Percentiles rank a stretch among this genome's conserved stretches.
Evolutionary conservation across 78 protist genomes (phyloP).

Genomic region (Cavenderia fasciculata): DNA sequence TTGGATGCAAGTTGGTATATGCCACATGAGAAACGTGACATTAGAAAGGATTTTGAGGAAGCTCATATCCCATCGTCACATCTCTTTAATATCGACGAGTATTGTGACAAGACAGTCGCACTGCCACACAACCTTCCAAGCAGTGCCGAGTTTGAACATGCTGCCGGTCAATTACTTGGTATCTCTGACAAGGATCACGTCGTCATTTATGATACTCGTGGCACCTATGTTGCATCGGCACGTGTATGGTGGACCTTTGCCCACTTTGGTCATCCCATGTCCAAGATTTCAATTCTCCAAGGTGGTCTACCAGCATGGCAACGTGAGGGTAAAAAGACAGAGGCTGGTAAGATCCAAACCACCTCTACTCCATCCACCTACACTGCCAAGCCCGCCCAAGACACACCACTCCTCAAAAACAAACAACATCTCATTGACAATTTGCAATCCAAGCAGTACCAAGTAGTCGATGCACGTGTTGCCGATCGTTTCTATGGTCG

Average conservation of each 20-base stretch:
- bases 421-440: slow-evolving; percentile 4
- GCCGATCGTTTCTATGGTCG: slow-evolving; percentile 77
- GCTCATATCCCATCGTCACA: background rate
- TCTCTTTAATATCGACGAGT: slow-evolving; percentile 61
- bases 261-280: slow-evolving; percentile 23
- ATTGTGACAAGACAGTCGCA: slow-evolving; percentile 49
- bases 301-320: slow-evolving; percentile 70
- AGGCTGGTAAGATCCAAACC: slow-evolving; percentile 6
- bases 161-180: slow-evolving; percentile 35
- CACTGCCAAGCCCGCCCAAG: background rate
- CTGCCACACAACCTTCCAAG: slow-evolving; percentile 78
- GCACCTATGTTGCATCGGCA: slow-evolving; percentile 71
- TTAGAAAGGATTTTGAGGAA: slow-evolving; percentile 21
- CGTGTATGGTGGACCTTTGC: slow-evolving; percentile 83
- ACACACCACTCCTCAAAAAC: slow-evolving; percentile 31
- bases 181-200: slow-evolving; percentile 62
- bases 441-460: slow-evolving; percentile 1
- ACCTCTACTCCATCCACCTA: background rate
- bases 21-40: slow-evolving; percentile 74
- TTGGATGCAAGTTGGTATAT: slow-evolving; percentile 71
- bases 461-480: slow-evolving; percentile 69
- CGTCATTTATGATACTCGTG: slow-evolving; percentile 71
- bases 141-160: slow-evolving; percentile 2
- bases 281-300: slow-evolving; percentile 18
- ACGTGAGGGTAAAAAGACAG: slow-evolving; percentile 1